phyloP scores from a whole-genome alignment of 371 early-diverging fungal species.

The Caulochytrium protostelioides region DNA sequence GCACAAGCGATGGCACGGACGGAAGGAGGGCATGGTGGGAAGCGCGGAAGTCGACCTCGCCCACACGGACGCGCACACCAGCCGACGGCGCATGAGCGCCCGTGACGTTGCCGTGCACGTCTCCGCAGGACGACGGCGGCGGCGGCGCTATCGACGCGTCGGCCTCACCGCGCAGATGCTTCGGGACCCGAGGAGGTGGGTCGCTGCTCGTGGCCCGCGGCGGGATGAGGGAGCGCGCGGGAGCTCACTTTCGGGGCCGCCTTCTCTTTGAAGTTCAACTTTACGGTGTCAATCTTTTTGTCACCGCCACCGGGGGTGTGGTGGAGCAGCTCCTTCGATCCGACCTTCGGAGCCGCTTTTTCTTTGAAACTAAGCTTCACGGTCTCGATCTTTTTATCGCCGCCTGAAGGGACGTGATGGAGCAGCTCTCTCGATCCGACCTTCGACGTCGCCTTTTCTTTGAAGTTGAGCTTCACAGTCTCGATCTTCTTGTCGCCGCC shows the following conservation, averaged over 20 bases:
- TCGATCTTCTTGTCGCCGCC: slow-evolving; percentile 10
- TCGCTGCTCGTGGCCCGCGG: no score
- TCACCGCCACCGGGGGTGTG: slow-evolving; percentile 5
- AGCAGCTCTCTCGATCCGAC: slow-evolving; percentile 4
- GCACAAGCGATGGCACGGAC: no score
- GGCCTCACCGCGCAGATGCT: no score
- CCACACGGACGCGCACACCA: no score
- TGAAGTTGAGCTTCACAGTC: slow-evolving; percentile 7
- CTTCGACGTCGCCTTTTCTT: slow-evolving; percentile 7
- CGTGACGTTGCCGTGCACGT: no score
- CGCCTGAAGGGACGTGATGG: slow-evolving; percentile 4
- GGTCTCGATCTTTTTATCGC: slow-evolving; percentile 2
- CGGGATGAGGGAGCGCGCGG: no score
- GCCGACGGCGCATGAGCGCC: no score
- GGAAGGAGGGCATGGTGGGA: no score
- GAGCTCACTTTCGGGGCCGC: slow-evolving; percentile 1
- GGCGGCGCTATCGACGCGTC: no score
- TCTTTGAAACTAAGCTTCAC: slow-evolving; percentile 3
- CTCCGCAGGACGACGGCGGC: no score
- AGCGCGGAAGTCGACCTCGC: no score
- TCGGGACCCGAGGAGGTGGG: no score
- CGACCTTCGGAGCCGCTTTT: slow-evolving; percentile 1
- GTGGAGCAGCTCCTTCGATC: slow-evolving; percentile 3
- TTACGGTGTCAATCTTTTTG: slow-evolving; percentile 1
- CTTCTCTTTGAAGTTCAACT: slow-evolving; percentile 3